A percentile compares a stretch with the other conserved stretches of the same genome.
phyloP scores from a whole-genome alignment of 176 grass and related monocot genomes.

The Oryza coarctata region DNA sequence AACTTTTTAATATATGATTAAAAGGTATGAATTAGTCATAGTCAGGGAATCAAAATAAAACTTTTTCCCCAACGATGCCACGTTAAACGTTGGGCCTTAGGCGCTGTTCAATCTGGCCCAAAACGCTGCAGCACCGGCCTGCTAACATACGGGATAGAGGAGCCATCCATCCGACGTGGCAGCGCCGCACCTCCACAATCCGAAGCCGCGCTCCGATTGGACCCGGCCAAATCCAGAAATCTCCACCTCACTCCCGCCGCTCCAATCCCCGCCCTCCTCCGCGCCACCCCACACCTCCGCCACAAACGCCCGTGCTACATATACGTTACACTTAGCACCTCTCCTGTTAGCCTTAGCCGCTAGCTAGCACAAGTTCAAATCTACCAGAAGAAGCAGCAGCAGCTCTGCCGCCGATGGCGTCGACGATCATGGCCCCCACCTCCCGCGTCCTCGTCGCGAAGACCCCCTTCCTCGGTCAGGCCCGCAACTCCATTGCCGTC shows the following conservation, averaged over 20 bases:
- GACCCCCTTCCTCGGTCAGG: constrained; percentile 70
- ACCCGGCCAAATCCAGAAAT: constrained; percentile 66
- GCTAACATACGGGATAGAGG: no score
- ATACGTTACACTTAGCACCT: constrained; percentile 44
- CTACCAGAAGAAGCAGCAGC: not conserved
- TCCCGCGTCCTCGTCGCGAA: constrained; percentile 43
- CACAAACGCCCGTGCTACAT: constrained; percentile 53
- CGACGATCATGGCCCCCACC: constrained; percentile 65
- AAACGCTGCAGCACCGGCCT: not conserved
- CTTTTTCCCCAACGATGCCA: no score
- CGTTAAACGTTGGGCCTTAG: not conserved
- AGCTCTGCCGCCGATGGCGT: constrained; percentile 42
- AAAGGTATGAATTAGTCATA: no score
- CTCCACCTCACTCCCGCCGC: constrained; percentile 47
- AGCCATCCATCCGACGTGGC: constrained; percentile 49
- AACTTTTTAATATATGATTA: no score
- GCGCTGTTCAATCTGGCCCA: not conserved
- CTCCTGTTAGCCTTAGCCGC: not conserved
- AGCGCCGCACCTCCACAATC: constrained; percentile 42
- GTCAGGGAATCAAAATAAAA: no score
- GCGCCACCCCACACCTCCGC: constrained; percentile 13
- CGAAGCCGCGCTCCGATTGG: constrained; percentile 50
- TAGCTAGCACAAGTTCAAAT: no score
- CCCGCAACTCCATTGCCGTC: constrained; percentile 44
- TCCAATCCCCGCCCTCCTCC: constrained; percentile 30